A percentile compares a stretch with the other conserved stretches of the same genome.
phyloP scores from a whole-genome alignment of 2,329 filamentous ascomycete genomes.

The Pestalotiopsis sp. region DNA sequence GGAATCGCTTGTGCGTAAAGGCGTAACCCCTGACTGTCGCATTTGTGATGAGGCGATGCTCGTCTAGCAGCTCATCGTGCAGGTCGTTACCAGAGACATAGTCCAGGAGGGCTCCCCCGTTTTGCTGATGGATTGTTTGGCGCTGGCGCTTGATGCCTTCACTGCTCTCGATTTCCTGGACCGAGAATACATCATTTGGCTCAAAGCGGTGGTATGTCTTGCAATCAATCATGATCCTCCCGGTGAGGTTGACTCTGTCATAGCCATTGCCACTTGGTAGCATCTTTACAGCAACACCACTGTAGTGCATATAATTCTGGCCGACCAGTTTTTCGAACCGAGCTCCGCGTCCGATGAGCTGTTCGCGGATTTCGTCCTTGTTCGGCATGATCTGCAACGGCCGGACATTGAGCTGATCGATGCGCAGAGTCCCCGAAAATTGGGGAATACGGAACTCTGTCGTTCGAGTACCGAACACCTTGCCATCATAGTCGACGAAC shows the following conservation, averaged over 20 bases:
- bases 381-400: constrained; percentile 32
- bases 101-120: constrained; percentile 18
- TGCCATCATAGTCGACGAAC: constrained; percentile 38
- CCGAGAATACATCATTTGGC: constrained; percentile 26
- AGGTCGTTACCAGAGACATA: constrained; percentile 23
- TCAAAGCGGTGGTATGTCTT: constrained; percentile 35
- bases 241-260: constrained; percentile 29
- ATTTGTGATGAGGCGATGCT: constrained; percentile 27
- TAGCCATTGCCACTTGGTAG: constrained; percentile 19
- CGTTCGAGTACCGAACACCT: constrained; percentile 30
- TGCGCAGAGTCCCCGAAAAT: constrained; percentile 27
- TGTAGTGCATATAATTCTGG: constrained; percentile 36
- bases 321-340: constrained; percentile 34
- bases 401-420: constrained; percentile 30
- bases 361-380: constrained; percentile 17
- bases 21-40: constrained; percentile 32
- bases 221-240: constrained; percentile 38
- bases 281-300: constrained; percentile 27
- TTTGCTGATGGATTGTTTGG: constrained; percentile 4
- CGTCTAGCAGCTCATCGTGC: constrained; percentile 27
- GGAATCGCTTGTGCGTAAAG: constrained; percentile 32
- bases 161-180: constrained; percentile 20
- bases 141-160: constrained; percentile 20
- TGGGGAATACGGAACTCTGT: constrained; percentile 27
- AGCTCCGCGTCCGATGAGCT: constrained; percentile 31